phyloP scores from a whole-genome alignment of 345 rosid genomes.

The Eucalyptus shirleyi region DNA sequence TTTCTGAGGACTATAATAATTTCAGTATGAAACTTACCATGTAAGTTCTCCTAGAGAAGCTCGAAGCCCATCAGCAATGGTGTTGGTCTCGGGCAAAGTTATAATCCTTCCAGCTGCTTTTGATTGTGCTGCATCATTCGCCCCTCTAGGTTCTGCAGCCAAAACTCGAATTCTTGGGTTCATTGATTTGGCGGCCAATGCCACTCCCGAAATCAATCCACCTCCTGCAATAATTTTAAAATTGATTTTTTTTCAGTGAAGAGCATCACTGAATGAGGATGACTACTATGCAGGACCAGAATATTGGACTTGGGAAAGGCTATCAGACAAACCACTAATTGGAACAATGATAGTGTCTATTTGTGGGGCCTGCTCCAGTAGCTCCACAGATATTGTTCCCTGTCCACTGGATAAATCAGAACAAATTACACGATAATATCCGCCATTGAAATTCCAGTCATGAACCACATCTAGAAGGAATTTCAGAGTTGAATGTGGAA shows the following conservation, averaged over 20 bases:
- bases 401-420: conserved; percentile 54
- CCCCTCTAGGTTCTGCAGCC: conserved; percentile 88
- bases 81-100: conserved; percentile 52
- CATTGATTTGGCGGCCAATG: conserved; percentile 84
- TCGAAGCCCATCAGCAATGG: conserved; percentile 82
- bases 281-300: neutral
- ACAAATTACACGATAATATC: neutral
- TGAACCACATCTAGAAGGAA: neutral
- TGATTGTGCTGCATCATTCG: conserved; percentile 89
- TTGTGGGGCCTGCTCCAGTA: conserved; percentile 61
- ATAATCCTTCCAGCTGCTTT: conserved; percentile 65
- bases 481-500: neutral
- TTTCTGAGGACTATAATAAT: neutral
- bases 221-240: conserved; percentile 35
- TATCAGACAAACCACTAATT: conserved; percentile 49
- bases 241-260: neutral
- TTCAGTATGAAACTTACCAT: conserved; percentile 32
- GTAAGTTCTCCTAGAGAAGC: conserved; percentile 77
- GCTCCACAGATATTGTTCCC: conserved; percentile 77
- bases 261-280: neutral
- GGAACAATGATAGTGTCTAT: conserved; percentile 73
- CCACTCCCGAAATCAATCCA: conserved; percentile 81
- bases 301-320: neutral
- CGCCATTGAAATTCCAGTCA: neutral
- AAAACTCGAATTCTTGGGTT: conserved; percentile 69